phyloP scores from a whole-genome alignment of 2,329 filamentous ascomycete species.

The Calonectria hawksworthii region DNA sequence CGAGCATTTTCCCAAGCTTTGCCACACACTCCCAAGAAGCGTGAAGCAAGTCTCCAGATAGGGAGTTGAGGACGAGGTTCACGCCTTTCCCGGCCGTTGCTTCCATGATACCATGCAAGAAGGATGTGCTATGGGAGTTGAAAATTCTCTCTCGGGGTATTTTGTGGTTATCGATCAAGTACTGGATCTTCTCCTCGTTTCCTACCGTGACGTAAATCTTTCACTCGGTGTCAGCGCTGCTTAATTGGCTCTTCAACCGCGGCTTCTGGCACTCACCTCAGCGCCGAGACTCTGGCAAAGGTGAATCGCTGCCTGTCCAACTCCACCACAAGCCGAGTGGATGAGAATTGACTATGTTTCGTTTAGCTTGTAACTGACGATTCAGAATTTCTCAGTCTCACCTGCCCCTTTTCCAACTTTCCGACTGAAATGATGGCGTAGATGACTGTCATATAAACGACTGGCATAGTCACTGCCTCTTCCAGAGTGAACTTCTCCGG shows the following conservation, averaged over 20 bases:
- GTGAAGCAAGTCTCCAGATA: constrained; percentile 47
- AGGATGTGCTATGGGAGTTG: constrained; percentile 41
- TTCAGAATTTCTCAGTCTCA: background rate
- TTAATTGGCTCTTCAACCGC: background rate
- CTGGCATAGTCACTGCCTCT: background rate
- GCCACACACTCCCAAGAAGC: constrained; percentile 54
- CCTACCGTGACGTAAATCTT: constrained; percentile 37
- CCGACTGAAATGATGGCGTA: background rate
- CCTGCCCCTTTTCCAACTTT: background rate
- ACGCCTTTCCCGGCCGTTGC: constrained; percentile 49
- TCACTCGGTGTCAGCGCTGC: background rate
- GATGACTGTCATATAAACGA: background rate
- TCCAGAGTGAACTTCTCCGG: background rate
- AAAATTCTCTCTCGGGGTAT: constrained; percentile 52
- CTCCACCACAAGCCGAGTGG: constrained; percentile 49
- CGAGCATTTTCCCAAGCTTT: constrained; percentile 51
- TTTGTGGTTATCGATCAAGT: constrained; percentile 43
- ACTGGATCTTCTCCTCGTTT: constrained; percentile 46
- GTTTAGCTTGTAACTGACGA: background rate
- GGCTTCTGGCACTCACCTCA: background rate
- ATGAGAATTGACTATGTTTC: constrained; percentile 50
- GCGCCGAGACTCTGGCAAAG: constrained; percentile 45
- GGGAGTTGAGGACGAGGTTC: constrained; percentile 52
- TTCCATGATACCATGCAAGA: constrained; percentile 44
- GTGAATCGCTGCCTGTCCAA: constrained; percentile 50